A percentile compares a stretch with the other conserved stretches of the same genome.
These are phyloP conservation scores for Penicillium sp. DNA, from an alignment of 2,329 filamentous ascomycete genomes.

Conservation along the genomic window DNA sequence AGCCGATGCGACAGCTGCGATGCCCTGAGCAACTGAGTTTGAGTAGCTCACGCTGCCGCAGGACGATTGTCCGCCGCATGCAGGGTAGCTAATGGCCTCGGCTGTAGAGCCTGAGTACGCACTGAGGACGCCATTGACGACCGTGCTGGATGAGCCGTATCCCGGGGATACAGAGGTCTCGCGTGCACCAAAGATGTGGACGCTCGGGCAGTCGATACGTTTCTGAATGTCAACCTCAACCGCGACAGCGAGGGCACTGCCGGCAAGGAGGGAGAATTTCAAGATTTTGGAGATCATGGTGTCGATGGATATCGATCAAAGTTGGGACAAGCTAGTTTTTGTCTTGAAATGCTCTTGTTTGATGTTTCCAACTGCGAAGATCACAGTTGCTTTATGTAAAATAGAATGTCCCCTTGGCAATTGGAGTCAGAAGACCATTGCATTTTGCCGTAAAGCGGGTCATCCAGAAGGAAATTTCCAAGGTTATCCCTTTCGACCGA, in stretches of 20 bases:
- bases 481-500: constrained; percentile 12
- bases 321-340: not conserved
- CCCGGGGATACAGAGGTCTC: constrained; percentile 52
- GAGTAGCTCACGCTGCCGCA: constrained; percentile 63
- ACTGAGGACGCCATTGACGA: constrained; percentile 53
- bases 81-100: constrained; percentile 60
- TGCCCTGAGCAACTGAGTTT: constrained; percentile 59
- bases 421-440: not conserved
- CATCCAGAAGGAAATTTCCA: not conserved
- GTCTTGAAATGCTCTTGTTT: not conserved
- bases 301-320: not conserved
- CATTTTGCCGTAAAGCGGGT: not conserved
- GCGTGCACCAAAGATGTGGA: constrained; percentile 55
- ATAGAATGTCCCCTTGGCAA: not conserved
- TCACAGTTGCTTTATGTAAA: not conserved
- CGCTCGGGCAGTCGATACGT: constrained; percentile 41
- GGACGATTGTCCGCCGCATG: constrained; percentile 60
- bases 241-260: constrained; percentile 9
- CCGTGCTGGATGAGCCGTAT: constrained; percentile 51
- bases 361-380: too few relatives aligned
- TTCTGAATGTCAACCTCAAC: constrained; percentile 14
- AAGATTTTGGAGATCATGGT: constrained; percentile 13
- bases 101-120: constrained; percentile 54
- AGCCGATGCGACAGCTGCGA: constrained; percentile 57
- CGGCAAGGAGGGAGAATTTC: constrained; percentile 5